A percentile compares a stretch with the other conserved stretches of the same genome.
These are phyloP conservation scores for Pseudogymnoascus sp. DNA, from an alignment of 2,329 filamentous ascomycete genomes.

Conservation along the genomic window DNA sequence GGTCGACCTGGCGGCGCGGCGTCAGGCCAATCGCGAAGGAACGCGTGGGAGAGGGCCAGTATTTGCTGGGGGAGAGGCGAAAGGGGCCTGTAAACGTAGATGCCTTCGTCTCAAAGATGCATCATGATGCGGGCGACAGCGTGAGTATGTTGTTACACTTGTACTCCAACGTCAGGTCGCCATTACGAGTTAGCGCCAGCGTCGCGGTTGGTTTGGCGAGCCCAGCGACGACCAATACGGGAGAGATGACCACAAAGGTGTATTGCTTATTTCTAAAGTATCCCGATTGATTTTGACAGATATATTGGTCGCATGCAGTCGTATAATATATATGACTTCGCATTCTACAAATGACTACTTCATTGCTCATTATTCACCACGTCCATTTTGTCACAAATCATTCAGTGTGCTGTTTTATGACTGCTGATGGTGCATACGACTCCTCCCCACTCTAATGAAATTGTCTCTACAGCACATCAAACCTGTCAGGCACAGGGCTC, in stretches of 20 bases:
- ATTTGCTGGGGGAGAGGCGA: constrained; percentile 22
- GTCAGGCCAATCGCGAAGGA: constrained; percentile 16
- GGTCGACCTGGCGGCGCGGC: constrained; percentile 11
- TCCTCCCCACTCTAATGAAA: not conserved
- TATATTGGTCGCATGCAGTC: not conserved
- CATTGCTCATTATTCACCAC: not conserved
- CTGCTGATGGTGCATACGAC: not conserved
- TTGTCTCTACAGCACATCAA: not conserved
- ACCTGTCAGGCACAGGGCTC: constrained; percentile 2
- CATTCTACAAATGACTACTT: not conserved
- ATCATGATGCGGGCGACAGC: constrained; percentile 15
- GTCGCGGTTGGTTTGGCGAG: constrained; percentile 9
- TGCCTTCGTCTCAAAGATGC: constrained; percentile 25
- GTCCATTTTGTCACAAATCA: not conserved
- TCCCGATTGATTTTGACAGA: not conserved
- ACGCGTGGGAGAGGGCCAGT: constrained; percentile 23
- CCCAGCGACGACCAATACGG: not conserved
- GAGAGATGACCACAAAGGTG: not conserved
- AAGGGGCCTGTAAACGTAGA: constrained; percentile 19
- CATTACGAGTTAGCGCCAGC: constrained; percentile 9
- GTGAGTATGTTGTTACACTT: constrained; percentile 7
- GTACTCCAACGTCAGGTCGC: constrained; percentile 9
- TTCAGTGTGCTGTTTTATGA: not conserved
- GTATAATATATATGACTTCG: not conserved
- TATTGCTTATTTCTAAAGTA: not conserved